Evolutionary conservation across 441 rosid genomes (phyloP), one percentile per base, ranked within the genome.

Genomic region (Eruca vesicaria): DNA sequence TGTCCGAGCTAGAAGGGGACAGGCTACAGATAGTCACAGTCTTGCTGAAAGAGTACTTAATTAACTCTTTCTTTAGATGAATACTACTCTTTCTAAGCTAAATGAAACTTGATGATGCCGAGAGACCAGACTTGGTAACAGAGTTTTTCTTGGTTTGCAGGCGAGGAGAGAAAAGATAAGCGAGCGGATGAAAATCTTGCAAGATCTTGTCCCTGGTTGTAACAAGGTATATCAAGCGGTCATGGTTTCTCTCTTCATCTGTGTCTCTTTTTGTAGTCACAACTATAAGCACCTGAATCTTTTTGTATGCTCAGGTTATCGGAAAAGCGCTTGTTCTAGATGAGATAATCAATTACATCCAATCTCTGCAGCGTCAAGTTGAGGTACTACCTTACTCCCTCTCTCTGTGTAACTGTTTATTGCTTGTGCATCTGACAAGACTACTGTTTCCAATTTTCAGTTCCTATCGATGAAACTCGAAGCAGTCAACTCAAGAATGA

Each of bases 151-250:
- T 67, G 26, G 31, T 84, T 79, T 21, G 79, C 87, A 91, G 97
- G 98, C 96, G 56, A 87, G 97, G 79, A 90, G 97, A 89, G 98
- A 93, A 80, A 93, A 93, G 82, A 91, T 91, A 67, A 85, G 97
- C 16, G 96, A 93, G 81, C 85, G 97, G 81, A 93, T 91, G 98
- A 93, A 88, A 82, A 90, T 87, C 79, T 93, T 90, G 73, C 96
- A 91, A 86, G 97, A 91, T 75, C 77, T 93, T 75, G 93, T 93
- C 41, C 96, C 96, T 26, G 96, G 97, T 67, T 91, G 97, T 78
- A 88, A 88, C 76, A 91, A 93, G 90, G 97, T 91, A 70, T 7
- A 87, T 63, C 73, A 35, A 43, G 4, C 20, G 1, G 73, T 75
- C 32, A 21, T 43, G 31, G 58, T 55, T 55, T 38, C 48, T 55